Evolutionary conservation across 2,329 filamentous ascomycete species (phyloP), one percentile per base, ranked within the genome.

Genomic region (Talaromyces amestolkiae): DNA sequence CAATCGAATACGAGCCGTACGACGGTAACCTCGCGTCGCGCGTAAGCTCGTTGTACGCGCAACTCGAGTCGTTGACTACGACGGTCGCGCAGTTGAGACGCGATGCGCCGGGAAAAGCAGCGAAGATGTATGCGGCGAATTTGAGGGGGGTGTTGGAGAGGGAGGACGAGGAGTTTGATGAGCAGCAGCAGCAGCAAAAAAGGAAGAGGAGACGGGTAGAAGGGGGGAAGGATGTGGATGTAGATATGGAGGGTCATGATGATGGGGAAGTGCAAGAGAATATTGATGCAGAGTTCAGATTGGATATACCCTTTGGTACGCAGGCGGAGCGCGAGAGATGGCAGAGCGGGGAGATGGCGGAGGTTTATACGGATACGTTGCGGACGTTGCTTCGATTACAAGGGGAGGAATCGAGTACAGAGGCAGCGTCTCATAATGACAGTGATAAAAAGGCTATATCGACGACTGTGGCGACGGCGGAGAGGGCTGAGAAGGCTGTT

Each of bases 81-180:
- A 78, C 76, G 17, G 80, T 83, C 2, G 80, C 80, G 53, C 77
- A 81, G 66, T 69, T 83, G 69, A 72, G 81, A 64, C 74, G 81
- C 33, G 78, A 81, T 65, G 80, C 80, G 61, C 81, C 81, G 1
- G 70, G 67, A 6, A 72, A 73, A 27, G 80, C 80, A 22, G 81
- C 81, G 27, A 74, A 71, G 63, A 70, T 67, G 24, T 81, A 79
- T 70, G 74, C 72, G 17, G 74, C 77, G 41, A 66, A 74, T 41
- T 67, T 82, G 67, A 71, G 68, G 49, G 70, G 68, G 41, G 72
- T 71, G 37, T 68, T 82, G n/a, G 69, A 73, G 35, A 73, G 73
- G 31, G 79, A 81, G 27, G 78, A 80, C 17, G 74, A 89, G 87
- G 79, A 85, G 78, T 71, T 84, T 81, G 7, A 71, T 22, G 24